Evolutionary conservation across 176 grass and related monocot genomes (phyloP).

Genomic region (Thalia dealbata): DNA sequence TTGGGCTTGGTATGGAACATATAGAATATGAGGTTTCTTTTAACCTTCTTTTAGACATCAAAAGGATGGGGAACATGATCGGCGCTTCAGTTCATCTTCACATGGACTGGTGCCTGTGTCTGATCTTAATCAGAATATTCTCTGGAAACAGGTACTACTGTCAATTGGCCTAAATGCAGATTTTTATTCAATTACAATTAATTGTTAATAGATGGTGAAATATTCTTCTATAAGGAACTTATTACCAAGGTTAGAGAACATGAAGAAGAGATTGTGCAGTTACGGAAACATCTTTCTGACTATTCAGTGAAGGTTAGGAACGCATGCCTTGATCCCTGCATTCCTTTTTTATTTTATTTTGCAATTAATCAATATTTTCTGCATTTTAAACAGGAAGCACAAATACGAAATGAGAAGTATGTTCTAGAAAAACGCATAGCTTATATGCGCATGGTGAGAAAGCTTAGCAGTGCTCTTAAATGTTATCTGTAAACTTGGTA

Average conservation of each 20-base stretch:
- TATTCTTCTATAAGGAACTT: constrained; percentile 46
- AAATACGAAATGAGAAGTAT: constrained; percentile 59
- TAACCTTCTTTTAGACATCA: constrained; percentile 31
- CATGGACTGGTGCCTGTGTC: constrained; percentile 46
- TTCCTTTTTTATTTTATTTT: constrained; percentile 2
- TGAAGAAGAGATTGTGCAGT: constrained; percentile 76
- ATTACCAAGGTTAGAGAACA: constrained; percentile 51
- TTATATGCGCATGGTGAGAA: constrained; percentile 66
- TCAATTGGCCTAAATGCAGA: constrained; percentile 19
- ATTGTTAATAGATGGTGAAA: not conserved
- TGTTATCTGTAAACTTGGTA: not conserved
- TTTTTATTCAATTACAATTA: constrained; percentile 10
- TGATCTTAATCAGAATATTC: constrained; percentile 38
- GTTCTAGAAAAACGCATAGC: constrained; percentile 73
- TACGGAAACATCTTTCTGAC: constrained; percentile 70
- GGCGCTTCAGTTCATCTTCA: constrained; percentile 35
- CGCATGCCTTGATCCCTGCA: not conserved
- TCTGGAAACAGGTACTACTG: constrained; percentile 65
- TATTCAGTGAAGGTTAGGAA: constrained; percentile 62
- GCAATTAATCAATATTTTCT: constrained; percentile 27
- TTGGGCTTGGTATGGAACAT: not conserved
- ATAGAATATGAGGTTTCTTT: constrained; percentile 4
- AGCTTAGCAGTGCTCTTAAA: constrained; percentile 7
- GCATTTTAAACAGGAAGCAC: constrained; percentile 52
- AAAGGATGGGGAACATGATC: constrained; percentile 60